Conservation (phyloP, 495 filamentous ascomycete genomes). For the Penicillium salamii region DNA sequence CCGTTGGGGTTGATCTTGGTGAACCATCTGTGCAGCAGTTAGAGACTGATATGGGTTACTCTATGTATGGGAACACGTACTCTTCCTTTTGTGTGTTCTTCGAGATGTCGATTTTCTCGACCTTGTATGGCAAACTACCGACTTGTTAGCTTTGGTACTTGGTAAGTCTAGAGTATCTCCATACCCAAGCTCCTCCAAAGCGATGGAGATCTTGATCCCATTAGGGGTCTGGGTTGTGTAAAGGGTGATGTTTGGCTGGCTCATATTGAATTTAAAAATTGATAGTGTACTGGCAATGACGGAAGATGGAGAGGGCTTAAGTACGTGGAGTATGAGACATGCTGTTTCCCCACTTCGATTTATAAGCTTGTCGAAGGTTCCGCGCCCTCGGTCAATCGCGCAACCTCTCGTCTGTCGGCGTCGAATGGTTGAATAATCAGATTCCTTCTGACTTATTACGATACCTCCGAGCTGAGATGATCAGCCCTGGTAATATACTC, state of each 20-base stretch:
- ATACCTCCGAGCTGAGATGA: no score
- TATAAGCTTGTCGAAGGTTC: constrained; percentile 20
- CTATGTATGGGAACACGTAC: constrained; percentile 35
- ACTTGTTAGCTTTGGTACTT: constrained; percentile 13
- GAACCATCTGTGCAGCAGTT: constrained; percentile 60
- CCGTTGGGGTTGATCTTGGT: constrained; percentile 92
- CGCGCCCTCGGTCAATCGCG: no score
- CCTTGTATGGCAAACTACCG: constrained; percentile 54
- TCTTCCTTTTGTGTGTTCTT: constrained; percentile 79
- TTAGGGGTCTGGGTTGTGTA: constrained; percentile 54
- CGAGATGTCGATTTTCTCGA: constrained; percentile 64
- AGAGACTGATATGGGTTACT: neutral
- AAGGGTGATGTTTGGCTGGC: constrained; percentile 43
- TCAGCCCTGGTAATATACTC: no score
- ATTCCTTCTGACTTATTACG: no score
- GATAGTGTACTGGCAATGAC: neutral
- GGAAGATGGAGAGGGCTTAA: neutral
- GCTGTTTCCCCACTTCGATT: constrained; percentile 15
- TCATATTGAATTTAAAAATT: constrained; percentile 20
- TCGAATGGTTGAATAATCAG: no score
- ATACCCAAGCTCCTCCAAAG: constrained; percentile 80
- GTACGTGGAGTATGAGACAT: neutral
- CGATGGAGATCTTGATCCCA: constrained; percentile 75
- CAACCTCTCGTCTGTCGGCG: no score
- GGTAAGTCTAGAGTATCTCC: neutral